Base-by-base conservation (phyloP, 495 filamentous ascomycete species). In the Aspergillus affinis region DNA sequence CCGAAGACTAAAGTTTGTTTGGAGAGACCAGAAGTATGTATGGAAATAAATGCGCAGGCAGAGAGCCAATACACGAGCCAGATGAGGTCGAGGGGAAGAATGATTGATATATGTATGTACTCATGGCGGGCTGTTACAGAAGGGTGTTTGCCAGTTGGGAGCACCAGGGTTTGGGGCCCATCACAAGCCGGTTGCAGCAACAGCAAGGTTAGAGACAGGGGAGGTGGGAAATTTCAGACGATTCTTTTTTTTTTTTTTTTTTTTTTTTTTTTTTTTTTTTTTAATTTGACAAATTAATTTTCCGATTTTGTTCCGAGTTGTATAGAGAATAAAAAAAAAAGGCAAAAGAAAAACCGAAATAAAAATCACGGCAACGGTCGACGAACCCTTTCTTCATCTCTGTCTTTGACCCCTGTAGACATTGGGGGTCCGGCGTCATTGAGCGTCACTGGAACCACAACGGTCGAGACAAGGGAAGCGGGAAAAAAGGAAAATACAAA, bases 161-260 rank as follows among this genome's bases (percentile, higher is more conserved):
- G 46, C 48, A 56, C 55, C 57, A 58, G 41, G 51, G 59, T 55
- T 61, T 60, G 48, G 50, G 52, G 57, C 17, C 58, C 65, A 60
- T 68, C 65, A 65, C 65, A 65, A 65, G 61, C 59, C 58, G 64
- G 61, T 55, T 59, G 60, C 51, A 62, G 48, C 51, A 54, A 51
- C 51, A 62, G 48, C 51, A 54, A 51, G 51, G 60, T 68, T 62
- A 60, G 60, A 63, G 60, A 63, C 60, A 64, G 58, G 60, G 60
- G 57, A 45, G n/a, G 20, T 36, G 46, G 55, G 26, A 50, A 56
- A 54, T 54, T 29, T 58, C 13, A 41, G 36, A 41, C 36, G 12
- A 41, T 41, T 15, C 1, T 15, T 13, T 17, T 41, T 15, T 41
- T 41, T 15, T 15, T 41, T n/a, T 47, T 32, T 36, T 19, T 13